Evolutionary conservation across 1,284 basidiomycete species (phyloP).

Genomic region (Anthracocystis panici-leucophaei): DNA sequence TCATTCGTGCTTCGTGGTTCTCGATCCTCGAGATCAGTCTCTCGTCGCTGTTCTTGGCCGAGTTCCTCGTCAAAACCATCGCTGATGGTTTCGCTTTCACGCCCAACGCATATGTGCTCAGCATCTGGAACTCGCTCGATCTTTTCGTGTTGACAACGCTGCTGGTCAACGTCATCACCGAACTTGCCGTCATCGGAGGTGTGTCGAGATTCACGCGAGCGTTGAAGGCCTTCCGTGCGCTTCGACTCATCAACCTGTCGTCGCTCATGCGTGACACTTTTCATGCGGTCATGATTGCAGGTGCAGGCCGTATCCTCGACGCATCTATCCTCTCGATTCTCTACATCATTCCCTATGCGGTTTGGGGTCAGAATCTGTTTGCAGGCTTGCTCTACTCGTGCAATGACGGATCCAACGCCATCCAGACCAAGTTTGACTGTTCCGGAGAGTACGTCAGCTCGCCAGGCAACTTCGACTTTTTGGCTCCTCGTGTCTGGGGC

Average conservation of each 20-base stretch:
- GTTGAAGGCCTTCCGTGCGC: constrained; percentile 87
- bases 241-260: constrained; percentile 84
- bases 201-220: constrained; percentile 85
- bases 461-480: constrained; percentile 76
- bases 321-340: constrained; percentile 91
- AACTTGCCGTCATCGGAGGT: constrained; percentile 79
- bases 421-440: constrained; percentile 77
- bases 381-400: constrained; percentile 85
- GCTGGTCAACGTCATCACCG: constrained; percentile 83
- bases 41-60: constrained; percentile 81
- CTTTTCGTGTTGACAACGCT: constrained; percentile 86
- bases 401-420: constrained; percentile 76
- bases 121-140: constrained; percentile 93
- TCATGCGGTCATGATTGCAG: constrained; percentile 89
- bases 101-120: constrained; percentile 91
- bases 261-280: constrained; percentile 85
- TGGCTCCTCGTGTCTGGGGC: constrained; percentile 87
- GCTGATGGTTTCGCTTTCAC: constrained; percentile 89
- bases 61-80: constrained; percentile 89
- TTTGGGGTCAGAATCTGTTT: constrained; percentile 97
- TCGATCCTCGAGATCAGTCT: constrained; percentile 84
- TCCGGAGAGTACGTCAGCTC: constrained; percentile 77
- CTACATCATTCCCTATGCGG: constrained; percentile 93
- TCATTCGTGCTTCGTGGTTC: constrained; percentile 83
- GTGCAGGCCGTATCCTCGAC: constrained; percentile 86